phyloP scores from a whole-genome alignment of 148 eudicot genomes.

The Camellia lanceoleosa region DNA sequence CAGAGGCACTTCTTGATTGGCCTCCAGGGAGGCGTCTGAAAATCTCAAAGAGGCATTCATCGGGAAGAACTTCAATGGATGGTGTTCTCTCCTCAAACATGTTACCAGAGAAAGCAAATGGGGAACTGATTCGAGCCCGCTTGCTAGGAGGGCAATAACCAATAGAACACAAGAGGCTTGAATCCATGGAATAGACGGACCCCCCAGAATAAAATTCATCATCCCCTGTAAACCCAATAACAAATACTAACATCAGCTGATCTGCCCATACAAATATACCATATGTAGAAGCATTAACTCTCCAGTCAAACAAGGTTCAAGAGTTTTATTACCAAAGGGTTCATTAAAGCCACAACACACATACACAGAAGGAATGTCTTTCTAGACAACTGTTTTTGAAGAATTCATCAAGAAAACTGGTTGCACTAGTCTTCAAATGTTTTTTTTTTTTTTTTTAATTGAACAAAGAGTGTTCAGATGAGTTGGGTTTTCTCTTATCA shows the following conservation, averaged over 20 bases:
- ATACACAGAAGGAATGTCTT: background rate
- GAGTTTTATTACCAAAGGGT: background rate
- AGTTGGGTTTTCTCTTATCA: background rate
- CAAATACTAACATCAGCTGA: slow-evolving; percentile 22
- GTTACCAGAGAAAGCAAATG: slow-evolving; percentile 31
- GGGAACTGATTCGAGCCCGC: slow-evolving; percentile 49
- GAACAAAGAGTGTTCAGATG: no score
- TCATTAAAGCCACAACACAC: background rate
- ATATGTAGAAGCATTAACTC: no score
- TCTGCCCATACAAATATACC: background rate
- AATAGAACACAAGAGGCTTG: slow-evolving; percentile 33
- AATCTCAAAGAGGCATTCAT: slow-evolving; percentile 89
- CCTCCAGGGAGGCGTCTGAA: slow-evolving; percentile 64
- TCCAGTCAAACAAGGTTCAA: background rate
- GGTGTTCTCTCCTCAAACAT: slow-evolving; percentile 35
- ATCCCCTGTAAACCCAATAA: slow-evolving; percentile 50
- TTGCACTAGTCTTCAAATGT: no score
- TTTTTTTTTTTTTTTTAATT: no score
- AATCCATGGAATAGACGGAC: slow-evolving; percentile 45
- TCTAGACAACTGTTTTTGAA: no score
- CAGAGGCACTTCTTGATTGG: slow-evolving; percentile 60
- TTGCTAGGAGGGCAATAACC: slow-evolving; percentile 52
- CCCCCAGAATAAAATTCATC: slow-evolving; percentile 48
- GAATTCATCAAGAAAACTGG: no score
- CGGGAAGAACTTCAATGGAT: slow-evolving; percentile 70